Evolutionary conservation across 2,329 filamentous ascomycete species (phyloP).

Genomic region (Moelleriella libera): DNA sequence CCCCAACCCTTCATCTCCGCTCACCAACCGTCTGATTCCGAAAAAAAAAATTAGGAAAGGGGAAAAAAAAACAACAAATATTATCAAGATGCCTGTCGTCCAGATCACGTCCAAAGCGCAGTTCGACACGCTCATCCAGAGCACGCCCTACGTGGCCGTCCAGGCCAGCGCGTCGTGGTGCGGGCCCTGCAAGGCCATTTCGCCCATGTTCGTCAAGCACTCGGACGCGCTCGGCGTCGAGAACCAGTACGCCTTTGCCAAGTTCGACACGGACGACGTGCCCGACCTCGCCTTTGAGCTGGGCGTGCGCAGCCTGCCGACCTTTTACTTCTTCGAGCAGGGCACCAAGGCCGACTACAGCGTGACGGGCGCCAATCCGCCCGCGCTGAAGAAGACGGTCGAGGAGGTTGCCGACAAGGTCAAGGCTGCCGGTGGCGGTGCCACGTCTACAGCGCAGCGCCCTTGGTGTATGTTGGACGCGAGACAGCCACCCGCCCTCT

Average conservation of each 20-base stretch:
- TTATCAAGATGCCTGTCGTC: constrained; percentile 16
- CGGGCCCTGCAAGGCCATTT: constrained; percentile 45
- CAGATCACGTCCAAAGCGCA: constrained; percentile 27
- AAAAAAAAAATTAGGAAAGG: no score
- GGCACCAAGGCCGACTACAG: constrained; percentile 28
- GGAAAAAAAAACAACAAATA: background rate
- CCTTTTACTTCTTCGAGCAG: constrained; percentile 46
- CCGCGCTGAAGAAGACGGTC: constrained; percentile 16
- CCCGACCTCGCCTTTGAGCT: constrained; percentile 34
- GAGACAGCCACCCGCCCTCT: background rate
- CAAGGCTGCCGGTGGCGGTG: constrained; percentile 9
- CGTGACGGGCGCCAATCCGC: constrained; percentile 24
- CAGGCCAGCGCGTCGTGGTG: constrained; percentile 49
- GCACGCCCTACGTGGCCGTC: constrained; percentile 35
- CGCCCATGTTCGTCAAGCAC: constrained; percentile 36
- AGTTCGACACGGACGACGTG: constrained; percentile 43
- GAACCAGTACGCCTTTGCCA: constrained; percentile 36
- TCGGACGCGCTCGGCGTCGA: constrained; percentile 21
- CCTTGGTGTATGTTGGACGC: background rate
- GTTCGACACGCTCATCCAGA: constrained; percentile 32
- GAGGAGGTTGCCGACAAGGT: constrained; percentile 12
- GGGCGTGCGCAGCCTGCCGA: constrained; percentile 40
- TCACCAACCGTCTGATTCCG: no score
- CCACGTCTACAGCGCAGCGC: background rate
- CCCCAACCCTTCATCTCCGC: no score